A percentile compares a stretch with the other conserved stretches of the same genome.
Evolutionary conservation across 176 grass and related monocot genomes (phyloP).

Genomic region (Hordeum marinum): DNA sequence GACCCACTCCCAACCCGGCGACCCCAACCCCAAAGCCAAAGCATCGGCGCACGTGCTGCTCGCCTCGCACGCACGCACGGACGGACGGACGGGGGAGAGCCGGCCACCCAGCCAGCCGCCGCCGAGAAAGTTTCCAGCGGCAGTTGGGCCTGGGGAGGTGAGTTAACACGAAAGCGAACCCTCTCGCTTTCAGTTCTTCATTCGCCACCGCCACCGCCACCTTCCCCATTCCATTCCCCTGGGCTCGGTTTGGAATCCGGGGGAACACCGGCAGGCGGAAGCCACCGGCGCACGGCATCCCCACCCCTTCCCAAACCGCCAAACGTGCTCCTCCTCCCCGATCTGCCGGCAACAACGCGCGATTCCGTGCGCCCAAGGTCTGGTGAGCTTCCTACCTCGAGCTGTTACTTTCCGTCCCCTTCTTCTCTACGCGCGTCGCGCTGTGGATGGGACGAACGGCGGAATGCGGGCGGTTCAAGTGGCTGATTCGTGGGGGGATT

Average conservation of each 20-base stretch:
- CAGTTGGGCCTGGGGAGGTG: background rate
- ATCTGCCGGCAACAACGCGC: background rate
- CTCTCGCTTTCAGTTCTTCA: slow-evolving; percentile 1
- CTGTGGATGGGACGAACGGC: background rate
- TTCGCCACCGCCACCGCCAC: background rate
- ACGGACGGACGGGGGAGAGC: background rate
- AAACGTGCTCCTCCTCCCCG: background rate
- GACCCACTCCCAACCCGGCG: background rate
- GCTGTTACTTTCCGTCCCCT: background rate
- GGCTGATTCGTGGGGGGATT: background rate
- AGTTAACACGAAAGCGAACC: slow-evolving; percentile 26
- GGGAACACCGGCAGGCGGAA: slow-evolving; percentile 2
- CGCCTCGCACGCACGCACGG: background rate
- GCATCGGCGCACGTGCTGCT: slow-evolving; percentile 2
- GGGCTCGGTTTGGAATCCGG: slow-evolving; percentile 22
- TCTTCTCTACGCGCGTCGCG: background rate
- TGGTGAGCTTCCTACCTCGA: background rate
- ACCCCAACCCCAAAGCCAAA: background rate
- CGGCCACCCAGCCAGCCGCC: background rate
- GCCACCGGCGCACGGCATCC: background rate
- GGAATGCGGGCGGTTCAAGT: slow-evolving; percentile 14
- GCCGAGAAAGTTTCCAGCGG: background rate
- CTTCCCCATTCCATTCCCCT: background rate
- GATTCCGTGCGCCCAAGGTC: background rate
- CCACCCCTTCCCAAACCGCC: background rate